Base-by-base conservation (phyloP, 768 basidiomycete species). In the Suillus paluster region DNA sequence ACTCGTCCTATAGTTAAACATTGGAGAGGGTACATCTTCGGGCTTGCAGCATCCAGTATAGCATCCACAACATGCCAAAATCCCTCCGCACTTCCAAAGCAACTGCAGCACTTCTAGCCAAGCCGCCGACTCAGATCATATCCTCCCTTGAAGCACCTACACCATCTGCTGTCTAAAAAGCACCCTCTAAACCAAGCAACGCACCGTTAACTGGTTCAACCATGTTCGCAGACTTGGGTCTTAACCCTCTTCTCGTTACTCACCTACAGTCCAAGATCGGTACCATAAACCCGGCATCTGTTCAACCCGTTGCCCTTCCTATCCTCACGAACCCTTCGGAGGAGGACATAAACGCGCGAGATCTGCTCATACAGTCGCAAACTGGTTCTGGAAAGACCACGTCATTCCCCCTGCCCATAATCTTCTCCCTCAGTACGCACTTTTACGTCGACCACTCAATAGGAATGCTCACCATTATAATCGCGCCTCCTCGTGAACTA, bases 301-400 rank as follows among this genome's bases (percentile, higher is more conserved):
- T 97, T 64, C 97, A 98, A 75, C 84, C 90, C 62, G 86, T 89
- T 8, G 83, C 82, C 9, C 77, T 90, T 14, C 81, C 85, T 10
- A 73, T 88, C n/a, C 81, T 98, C 46, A 82, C 92, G 5, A 76
- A 73, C 45, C 68, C 75, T 9, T 62, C 71, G 9, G 73, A 80
- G 1, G 66, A 75, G 33, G 78, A 73, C 64, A 76, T 76, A 64
- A 64, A 68, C 52, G 78, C 78, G n/a, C n/a, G n/a, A n/a, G n/a
- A n/a, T n/a, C n/a, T n/a, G 15, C 96, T 97, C 75, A 92, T 97
- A 59, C 96, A 97, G 75, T 92, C 0, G n/a, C n/a, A n/a, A n/a
- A n/a, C n/a, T n/a, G n/a, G n/a, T n/a, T n/a, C n/a, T n/a, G 97
- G 96, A 71, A 99, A 98, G 78, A 98, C 95, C 0, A 78, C 98